Evolutionary conservation across 768 basidiomycete species (phyloP), one percentile per base, ranked within the genome.

Genomic region (Phlebiopsis flavidoalba): DNA sequence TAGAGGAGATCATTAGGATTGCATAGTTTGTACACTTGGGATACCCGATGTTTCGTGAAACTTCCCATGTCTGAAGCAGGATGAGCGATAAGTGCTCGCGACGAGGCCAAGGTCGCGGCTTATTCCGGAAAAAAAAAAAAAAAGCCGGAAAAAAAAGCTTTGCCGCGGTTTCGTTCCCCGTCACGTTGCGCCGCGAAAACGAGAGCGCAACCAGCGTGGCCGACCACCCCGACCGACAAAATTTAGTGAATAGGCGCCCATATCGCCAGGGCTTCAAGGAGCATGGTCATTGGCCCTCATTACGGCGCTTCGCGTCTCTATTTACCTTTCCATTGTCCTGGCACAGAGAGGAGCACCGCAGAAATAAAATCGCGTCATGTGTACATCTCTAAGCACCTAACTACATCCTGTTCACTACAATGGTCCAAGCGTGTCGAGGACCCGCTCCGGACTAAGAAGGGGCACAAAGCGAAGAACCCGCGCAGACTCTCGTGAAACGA

Each of bases 31-130:
- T n/a, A 8, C 2, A 31, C 40, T 35, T 14, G 12, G 51, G 69
- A 52, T 26, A 80, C 83, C 82, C 83, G n/a, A n/a, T n/a, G n/a
- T 74, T 84, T 84, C 74, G 80, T 83, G 65, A 81, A 72, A 63
- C 81, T 84, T n/a, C n/a, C n/a, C 83, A 83, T 83, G 49, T 21
- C 46, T 19, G 33, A 7, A 33, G 35, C 31, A n/a, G 33, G n/a
- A n/a, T 36, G 17, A 12, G 12, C 17, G 40, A 43, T n/a, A 31
- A 6, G 26, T 31, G 26, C 6, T 3, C 2, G 26, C 26, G 26
- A 31, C 31, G 1, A 36, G n/a, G 33, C 33, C 31, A 8, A 12
- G 40, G 40, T 43, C 40, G 40, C 14, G 14, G 10, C n/a, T n/a
- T n/a, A n/a, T n/a, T n/a, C n/a, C n/a, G n/a, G n/a, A n/a, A n/a